Evolutionary conservation across 257 asterid genomes (phyloP).

Genomic region (Plantago elongata): DNA sequence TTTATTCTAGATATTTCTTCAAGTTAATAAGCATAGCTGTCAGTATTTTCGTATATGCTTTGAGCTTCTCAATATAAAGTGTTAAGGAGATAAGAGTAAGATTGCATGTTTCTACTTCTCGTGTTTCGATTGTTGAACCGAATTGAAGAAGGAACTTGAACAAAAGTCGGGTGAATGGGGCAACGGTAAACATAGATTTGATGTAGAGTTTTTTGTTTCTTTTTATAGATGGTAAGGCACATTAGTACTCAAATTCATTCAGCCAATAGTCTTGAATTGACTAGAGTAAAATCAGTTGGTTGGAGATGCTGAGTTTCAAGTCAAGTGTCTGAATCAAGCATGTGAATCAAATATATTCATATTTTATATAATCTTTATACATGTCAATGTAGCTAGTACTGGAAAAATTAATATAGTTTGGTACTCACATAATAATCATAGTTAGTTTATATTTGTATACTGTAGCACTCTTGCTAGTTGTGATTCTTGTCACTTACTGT

Average conservation of each 20-base stretch:
- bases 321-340: not conserved
- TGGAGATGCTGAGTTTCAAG: not conserved
- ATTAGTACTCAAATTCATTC: not conserved
- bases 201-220: not conserved
- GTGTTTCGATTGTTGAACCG: not conserved
- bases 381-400: not conserved
- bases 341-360: not conserved
- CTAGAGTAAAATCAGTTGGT: not conserved
- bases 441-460: conserved; percentile 6
- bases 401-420: not conserved
- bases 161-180: conserved; percentile 1
- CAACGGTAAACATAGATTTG: conserved; percentile 8
- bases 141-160: conserved; percentile 4
- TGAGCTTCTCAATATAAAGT: conserved; percentile 7
- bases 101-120: too few species aligned
- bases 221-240: not conserved
- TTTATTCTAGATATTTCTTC: conserved; percentile 2
- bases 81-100: not conserved
- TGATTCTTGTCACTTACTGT: not conserved
- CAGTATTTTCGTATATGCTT: conserved; percentile 3
- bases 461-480: not conserved
- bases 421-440: conserved; percentile 19
- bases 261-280: too few species aligned
- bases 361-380: not conserved
- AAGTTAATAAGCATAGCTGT: not conserved